Percentiles rank a stretch among this genome's conserved stretches.
phyloP scores from a whole-genome alignment of 139 green algal genomes.

The Volvox africanus region DNA sequence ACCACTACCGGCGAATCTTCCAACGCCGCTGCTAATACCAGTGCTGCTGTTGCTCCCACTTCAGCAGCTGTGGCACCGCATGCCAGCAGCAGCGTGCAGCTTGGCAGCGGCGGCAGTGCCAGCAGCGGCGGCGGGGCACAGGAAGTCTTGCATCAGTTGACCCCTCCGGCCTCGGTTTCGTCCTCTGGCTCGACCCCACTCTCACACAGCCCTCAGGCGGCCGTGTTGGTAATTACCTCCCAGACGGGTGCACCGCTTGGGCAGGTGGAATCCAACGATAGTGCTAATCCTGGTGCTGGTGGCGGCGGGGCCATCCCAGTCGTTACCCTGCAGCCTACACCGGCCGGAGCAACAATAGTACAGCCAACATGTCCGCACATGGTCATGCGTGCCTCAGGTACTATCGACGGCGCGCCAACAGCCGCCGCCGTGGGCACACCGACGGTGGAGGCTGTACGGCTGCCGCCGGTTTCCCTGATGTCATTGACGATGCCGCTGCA shows the following conservation, averaged over 20 bases:
- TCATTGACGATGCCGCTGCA: neutral
- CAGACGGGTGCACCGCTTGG: neutral
- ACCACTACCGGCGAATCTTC: neutral
- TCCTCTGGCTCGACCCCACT: constrained; percentile 36
- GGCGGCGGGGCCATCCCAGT: neutral
- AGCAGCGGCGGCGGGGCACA: neutral
- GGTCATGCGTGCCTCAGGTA: no score
- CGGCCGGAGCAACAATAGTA: neutral
- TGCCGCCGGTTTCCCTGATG: neutral
- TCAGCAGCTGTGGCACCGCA: neutral
- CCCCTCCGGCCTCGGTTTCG: constrained; percentile 22
- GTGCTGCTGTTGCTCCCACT: neutral
- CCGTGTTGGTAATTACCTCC: neutral
- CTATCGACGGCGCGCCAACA: neutral
- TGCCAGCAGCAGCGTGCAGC: neutral
- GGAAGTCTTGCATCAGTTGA: constrained; percentile 37
- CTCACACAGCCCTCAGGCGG: constrained; percentile 27
- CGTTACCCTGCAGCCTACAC: neutral
- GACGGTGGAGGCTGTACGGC: neutral
- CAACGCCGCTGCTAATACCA: neutral
- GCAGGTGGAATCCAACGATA: neutral
- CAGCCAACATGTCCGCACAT: no score
- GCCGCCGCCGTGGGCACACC: no score
- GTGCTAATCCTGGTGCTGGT: neutral
- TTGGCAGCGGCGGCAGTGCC: neutral